Evolutionary conservation across 2,329 filamentous ascomycete genomes (phyloP).

Genomic region (Penicillium sp.): DNA sequence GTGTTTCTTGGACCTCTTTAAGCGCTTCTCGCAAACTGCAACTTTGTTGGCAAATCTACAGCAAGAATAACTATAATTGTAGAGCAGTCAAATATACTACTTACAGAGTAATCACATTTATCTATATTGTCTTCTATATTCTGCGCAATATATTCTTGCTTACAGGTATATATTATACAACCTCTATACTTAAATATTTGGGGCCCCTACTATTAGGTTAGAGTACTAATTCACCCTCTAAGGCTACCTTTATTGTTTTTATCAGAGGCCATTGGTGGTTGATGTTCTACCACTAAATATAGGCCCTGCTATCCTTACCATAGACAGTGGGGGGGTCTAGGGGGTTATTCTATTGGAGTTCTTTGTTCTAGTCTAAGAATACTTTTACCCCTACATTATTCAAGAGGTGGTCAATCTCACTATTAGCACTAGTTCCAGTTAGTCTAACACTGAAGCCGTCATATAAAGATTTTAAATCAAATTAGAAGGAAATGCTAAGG

Average conservation of each 20-base stretch:
- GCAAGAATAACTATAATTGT: conserved; percentile 4
- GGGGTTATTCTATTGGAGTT: too few species aligned
- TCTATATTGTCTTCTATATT: too few species aligned
- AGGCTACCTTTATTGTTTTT: conserved; percentile 19
- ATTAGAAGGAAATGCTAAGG: too few species aligned
- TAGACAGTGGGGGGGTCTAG: conserved; percentile 25
- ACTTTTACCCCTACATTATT: conserved; percentile 9
- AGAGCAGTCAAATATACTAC: conserved; percentile 10
- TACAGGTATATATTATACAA: conserved; percentile 24
- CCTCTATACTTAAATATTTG: conserved; percentile 21
- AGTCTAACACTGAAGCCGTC: not conserved
- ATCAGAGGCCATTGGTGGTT: conserved; percentile 11
- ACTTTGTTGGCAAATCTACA: not conserved
- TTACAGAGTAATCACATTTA: conserved; percentile 20
- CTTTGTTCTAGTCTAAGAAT: conserved; percentile 15
- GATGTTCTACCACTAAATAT: conserved; percentile 25
- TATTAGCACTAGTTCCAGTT: conserved; percentile 15
- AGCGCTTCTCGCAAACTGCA: not conserved
- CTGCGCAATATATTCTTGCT: conserved; percentile 15
- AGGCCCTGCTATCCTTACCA: conserved; percentile 25
- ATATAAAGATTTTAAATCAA: too few species aligned
- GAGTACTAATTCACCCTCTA: conserved; percentile 20
- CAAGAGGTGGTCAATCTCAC: conserved; percentile 14
- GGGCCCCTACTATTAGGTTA: conserved; percentile 1
- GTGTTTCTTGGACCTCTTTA: not conserved